Base-by-base conservation (phyloP, 2,329 filamentous ascomycete species). In the Aspergillus floridensis region DNA sequence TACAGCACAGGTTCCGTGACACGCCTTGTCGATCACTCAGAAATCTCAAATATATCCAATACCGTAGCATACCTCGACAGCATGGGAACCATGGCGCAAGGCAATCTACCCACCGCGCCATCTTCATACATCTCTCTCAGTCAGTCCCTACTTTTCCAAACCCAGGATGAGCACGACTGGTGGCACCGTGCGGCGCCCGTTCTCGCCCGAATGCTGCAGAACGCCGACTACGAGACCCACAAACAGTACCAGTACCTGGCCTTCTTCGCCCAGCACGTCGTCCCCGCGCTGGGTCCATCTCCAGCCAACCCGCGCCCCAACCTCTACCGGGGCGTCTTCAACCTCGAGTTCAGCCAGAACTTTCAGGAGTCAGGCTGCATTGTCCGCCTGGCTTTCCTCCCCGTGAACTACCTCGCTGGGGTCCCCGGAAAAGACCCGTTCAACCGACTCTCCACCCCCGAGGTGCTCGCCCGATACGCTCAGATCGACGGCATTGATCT, bases 231-330 rank as follows among this genome's bases (percentile, higher is more conserved):
- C 21, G 19, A 44, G 19, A 16, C 46, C 10, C 19, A 46, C 35
- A 22, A 41, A 26, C 51, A 53, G 19, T 53, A 53, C 32, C 29
- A 53, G n/a, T 53, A 53, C 51, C 24, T 53, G 31, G 12, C 51
- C 7, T 44, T 53, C 7, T 44, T 41, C n/a, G n/a, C 19, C 3
- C 31, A 22, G 3, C 51, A 53, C 4, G 32, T 53, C 10, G 26
- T 53, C 0, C 51, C 51, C 8, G 51, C 32, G 12, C 51, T 53
- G 21, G 51, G 51, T 12, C 51, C 51, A 12, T 41, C 22, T 32
- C 31, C 35, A 4, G 16, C 14, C 6, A 44, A 19, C 38, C 38
- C 38, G 12, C 14, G 38, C 4, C 16, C 14, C 31, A 47, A 19
- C 24, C 29, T 29, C 7, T 44, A 41, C 21, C 32, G 24, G 3